Conservation (phyloP, 768 basidiomycete species). For the Hydnum rufescens region DNA sequence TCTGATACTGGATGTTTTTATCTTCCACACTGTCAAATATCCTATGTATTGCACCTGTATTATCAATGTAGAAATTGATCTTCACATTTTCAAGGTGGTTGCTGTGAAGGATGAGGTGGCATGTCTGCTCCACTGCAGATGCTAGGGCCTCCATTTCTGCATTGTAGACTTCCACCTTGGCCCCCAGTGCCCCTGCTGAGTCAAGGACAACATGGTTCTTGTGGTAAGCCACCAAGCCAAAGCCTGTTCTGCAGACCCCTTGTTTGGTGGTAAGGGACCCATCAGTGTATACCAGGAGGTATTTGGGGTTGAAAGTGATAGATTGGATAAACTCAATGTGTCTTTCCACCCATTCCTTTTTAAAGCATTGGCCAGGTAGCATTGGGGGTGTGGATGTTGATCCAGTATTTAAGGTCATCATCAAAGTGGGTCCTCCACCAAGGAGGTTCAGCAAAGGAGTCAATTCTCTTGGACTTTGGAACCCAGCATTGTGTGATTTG, state of each 20-base stretch:
- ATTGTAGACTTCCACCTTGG: neutral
- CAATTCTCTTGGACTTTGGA: neutral
- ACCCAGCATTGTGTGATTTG: neutral
- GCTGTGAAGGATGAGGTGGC: too few species aligned
- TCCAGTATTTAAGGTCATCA: neutral
- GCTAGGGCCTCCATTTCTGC: neutral
- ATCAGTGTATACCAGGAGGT: too few species aligned
- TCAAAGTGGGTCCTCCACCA: too few species aligned
- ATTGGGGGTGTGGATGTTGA: neutral
- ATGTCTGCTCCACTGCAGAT: too few species aligned
- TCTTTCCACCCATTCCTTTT: neutral
- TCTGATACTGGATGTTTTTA: too few species aligned
- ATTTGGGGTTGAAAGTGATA: neutral
- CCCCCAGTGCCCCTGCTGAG: neutral
- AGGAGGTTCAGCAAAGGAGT: too few species aligned
- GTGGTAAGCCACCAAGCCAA: neutral
- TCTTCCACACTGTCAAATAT: too few species aligned
- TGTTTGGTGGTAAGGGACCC: too few species aligned
- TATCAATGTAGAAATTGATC: too few species aligned
- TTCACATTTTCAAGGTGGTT: too few species aligned
- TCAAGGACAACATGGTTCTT: neutral
- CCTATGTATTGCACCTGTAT: too few species aligned
- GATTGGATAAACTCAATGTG: neutral
- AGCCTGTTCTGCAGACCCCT: neutral
- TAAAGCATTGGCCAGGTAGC: neutral